A percentile compares a stretch with the other conserved stretches of the same genome.
Conservation (phyloP, 768 basidiomycete species). For the Phylloporus scabripes region DNA sequence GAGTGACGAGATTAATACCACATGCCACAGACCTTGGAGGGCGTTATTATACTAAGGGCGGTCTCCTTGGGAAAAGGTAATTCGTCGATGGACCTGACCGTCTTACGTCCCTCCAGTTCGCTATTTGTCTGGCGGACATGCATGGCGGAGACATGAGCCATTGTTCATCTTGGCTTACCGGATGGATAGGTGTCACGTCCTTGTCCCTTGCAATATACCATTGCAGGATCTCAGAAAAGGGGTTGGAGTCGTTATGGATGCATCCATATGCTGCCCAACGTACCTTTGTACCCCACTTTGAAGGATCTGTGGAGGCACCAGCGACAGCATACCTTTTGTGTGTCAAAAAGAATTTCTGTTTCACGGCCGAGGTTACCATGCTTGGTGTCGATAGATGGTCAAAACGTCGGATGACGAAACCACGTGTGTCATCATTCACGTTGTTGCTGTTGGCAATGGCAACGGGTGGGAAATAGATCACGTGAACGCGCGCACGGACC, state of each 20-base stretch:
- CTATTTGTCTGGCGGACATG: conserved; percentile 51
- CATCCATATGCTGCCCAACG: not conserved
- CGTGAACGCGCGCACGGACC: conserved; percentile 34
- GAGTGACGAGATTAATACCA: not conserved
- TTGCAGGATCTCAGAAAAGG: conserved; percentile 52
- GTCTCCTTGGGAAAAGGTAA: conserved; percentile 60
- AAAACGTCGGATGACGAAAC: conserved; percentile 1
- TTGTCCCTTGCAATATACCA: conserved; percentile 66
- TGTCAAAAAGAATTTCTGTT: conserved; percentile 51
- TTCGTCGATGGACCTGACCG: conserved; percentile 50
- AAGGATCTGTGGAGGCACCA: conserved; percentile 74
- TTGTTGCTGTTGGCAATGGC: not conserved
- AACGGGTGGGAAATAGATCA: conserved; percentile 8
- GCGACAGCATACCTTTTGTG: conserved; percentile 69
- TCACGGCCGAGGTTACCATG: conserved; percentile 36
- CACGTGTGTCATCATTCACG: conserved; percentile 2
- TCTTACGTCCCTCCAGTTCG: conserved; percentile 60
- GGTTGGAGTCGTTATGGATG: not conserved
- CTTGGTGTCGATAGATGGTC: conserved; percentile 3
- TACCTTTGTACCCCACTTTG: conserved; percentile 76
- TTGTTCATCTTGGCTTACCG: conserved; percentile 38
- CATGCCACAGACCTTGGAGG: conserved; percentile 48
- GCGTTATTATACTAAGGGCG: conserved; percentile 74
- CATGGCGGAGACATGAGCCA: not conserved
- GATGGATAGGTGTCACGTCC: conserved; percentile 69